Evolutionary conservation across 306 rosid species (phyloP).

Genomic region (Quercus robur): DNA sequence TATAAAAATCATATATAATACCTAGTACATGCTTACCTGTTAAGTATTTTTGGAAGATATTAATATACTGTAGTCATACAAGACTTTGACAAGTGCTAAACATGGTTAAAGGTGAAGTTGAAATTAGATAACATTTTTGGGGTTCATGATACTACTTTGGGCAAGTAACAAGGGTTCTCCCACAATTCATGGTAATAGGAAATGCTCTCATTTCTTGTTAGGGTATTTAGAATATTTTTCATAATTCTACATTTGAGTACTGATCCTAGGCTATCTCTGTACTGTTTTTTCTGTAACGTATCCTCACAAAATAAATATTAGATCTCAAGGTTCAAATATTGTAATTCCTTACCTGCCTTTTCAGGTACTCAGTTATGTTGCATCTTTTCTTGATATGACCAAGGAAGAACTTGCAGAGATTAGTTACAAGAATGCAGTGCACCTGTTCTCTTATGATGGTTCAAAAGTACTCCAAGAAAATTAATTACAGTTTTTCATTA

Average conservation of each 20-base stretch:
- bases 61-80: background rate
- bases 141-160: background rate
- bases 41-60: background rate
- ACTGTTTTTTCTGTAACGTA: background rate
- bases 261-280: background rate
- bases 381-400: constrained; percentile 16
- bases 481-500: background rate
- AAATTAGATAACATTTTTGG: background rate
- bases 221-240: background rate
- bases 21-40: background rate
- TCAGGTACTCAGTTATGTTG: constrained; percentile 47
- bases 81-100: background rate
- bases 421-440: constrained; percentile 3
- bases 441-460: constrained; percentile 10
- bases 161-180: background rate
- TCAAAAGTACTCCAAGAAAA: constrained; percentile 4
- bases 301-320: background rate
- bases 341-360: background rate
- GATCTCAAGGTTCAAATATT: background rate
- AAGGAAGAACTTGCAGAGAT: constrained; percentile 14
- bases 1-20: background rate
- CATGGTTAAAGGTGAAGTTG: background rate
- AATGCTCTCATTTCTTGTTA: background rate
- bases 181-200: background rate
- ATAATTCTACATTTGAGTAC: background rate